phyloP scores from a whole-genome alignment of 2,329 filamentous ascomycete species.

The Ceratocystis colombiana region DNA sequence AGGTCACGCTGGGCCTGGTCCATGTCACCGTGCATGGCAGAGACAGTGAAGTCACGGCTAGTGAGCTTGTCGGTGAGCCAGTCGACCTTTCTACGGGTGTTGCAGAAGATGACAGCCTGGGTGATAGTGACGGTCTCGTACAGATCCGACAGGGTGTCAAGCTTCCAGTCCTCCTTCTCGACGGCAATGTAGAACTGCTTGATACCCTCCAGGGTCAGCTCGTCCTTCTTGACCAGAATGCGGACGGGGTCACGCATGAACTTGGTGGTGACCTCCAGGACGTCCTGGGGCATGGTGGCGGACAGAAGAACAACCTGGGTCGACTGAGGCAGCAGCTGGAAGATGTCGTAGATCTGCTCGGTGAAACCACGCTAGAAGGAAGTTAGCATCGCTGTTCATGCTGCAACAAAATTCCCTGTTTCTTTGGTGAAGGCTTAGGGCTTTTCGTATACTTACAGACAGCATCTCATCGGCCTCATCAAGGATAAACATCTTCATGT shows the following conservation, averaged over 20 bases:
- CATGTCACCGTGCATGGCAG: constrained; percentile 99
- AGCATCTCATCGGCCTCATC: constrained; percentile 99
- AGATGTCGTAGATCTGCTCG: constrained; percentile 99
- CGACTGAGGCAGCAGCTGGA: constrained; percentile 94
- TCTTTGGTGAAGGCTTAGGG: constrained; percentile 26
- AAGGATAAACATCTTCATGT: constrained; percentile 99
- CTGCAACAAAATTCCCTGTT: background rate
- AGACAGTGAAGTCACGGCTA: constrained; percentile 96
- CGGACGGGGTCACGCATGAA: constrained; percentile 99
- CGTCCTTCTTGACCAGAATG: constrained; percentile 99
- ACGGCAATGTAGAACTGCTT: constrained; percentile 99
- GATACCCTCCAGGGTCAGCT: constrained; percentile 98
- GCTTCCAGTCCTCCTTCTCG: constrained; percentile 99
- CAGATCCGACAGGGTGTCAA: constrained; percentile 95
- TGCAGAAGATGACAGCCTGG: constrained; percentile 99
- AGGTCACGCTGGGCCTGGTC: constrained; percentile 94
- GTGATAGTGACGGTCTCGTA: constrained; percentile 99
- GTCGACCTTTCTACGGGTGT: constrained; percentile 99
- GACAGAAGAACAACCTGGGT: constrained; percentile 98
- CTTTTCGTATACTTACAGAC: constrained; percentile 49
- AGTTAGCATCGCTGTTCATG: constrained; percentile 32
- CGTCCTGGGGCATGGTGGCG: constrained; percentile 97
- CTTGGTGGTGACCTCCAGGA: constrained; percentile 98
- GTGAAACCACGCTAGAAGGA: constrained; percentile 77
- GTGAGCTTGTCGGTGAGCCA: constrained; percentile 99